These are phyloP conservation scores for Tagetes erecta DNA, from an alignment of 129 eudicot genomes.

Conservation along the genomic window DNA sequence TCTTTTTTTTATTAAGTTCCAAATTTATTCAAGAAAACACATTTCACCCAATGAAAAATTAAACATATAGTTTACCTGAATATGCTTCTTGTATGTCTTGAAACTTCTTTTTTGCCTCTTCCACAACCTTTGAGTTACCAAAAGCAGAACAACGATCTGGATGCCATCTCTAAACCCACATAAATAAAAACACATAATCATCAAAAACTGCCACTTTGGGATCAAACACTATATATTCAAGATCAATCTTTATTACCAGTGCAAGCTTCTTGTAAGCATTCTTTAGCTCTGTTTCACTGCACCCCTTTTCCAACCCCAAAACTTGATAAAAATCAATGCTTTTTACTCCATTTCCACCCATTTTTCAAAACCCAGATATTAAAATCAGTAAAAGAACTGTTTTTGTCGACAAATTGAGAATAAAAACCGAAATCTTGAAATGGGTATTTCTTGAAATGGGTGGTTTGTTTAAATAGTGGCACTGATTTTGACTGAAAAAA, in stretches of 20 bases:
- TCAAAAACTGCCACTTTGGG: not conserved
- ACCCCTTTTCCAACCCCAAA: conserved; percentile 75
- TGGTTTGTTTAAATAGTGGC: not conserved
- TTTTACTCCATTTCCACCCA: conserved; percentile 49
- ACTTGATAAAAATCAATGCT: conserved; percentile 61
- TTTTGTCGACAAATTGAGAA: conserved; percentile 16
- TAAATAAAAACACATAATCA: not conserved
- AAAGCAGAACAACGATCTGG: conserved; percentile 89
- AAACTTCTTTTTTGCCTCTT: conserved; percentile 79
- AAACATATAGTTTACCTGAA: conserved; percentile 52
- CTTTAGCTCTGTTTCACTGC: conserved; percentile 63
- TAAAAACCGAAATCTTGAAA: not conserved
- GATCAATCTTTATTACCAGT: conserved; percentile 46
- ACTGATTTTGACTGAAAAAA: not conserved
- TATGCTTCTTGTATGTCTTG: conserved; percentile 87
- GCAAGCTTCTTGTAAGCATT: conserved; percentile 93
- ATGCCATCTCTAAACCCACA: conserved; percentile 70
- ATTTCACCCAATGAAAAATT: not conserved
- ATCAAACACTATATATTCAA: not conserved
- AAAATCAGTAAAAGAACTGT: not conserved
- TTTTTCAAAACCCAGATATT: conserved; percentile 19
- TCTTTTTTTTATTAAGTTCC: not conserved
- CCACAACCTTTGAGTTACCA: conserved; percentile 53
- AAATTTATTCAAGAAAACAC: conserved; percentile 5
- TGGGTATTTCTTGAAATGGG: not conserved